These are phyloP conservation scores for Phytopythium litorale DNA, from an alignment of 352 stramenopile species.

Conservation along the genomic window DNA sequence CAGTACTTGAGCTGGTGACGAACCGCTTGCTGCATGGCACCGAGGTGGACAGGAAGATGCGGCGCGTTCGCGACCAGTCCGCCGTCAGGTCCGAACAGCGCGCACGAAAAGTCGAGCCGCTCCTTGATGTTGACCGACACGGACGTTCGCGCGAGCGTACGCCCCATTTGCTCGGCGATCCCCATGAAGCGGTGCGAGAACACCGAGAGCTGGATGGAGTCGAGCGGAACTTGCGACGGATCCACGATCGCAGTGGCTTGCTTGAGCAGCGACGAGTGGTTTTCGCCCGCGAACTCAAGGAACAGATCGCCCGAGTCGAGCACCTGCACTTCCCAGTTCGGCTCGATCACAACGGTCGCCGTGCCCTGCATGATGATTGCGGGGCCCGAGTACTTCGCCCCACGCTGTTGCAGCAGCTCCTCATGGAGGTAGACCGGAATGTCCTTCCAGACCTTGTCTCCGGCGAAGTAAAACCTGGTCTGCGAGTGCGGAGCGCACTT, in stretches of 20 bases:
- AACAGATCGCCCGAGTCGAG: conserved; percentile 95
- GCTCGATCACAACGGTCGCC: conserved; percentile 97
- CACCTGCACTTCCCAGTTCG: conserved; percentile 92
- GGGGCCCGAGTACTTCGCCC: conserved; percentile 79
- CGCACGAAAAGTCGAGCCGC: conserved; percentile 98
- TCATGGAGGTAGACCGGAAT: conserved; percentile 94
- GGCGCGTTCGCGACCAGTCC: conserved; percentile 99
- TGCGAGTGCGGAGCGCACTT: conserved; percentile 47
- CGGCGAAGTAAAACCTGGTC: conserved; percentile 78
- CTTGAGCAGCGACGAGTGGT: conserved; percentile 10
- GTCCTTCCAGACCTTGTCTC: conserved; percentile 70
- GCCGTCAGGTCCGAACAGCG: conserved; percentile 96
- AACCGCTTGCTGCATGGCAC: conserved; percentile 98
- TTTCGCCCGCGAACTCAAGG: conserved; percentile 58
- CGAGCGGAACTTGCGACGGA: conserved; percentile 47
- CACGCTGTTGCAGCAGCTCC: conserved; percentile 73
- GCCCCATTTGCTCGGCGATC: conserved; percentile 99
- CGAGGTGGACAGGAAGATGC: conserved; percentile 98
- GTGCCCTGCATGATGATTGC: conserved; percentile 98
- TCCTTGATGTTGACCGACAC: conserved; percentile 99
- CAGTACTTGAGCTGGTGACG: conserved; percentile 92
- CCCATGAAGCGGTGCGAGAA: conserved; percentile 99
- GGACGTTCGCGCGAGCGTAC: conserved; percentile 94
- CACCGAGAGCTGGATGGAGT: conserved; percentile 96
- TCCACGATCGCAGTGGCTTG: conserved; percentile 14